A percentile compares a stretch with the other conserved stretches of the same genome.
phyloP scores from a whole-genome alignment of 495 filamentous ascomycete genomes.

The Penicillium mononematosum region DNA sequence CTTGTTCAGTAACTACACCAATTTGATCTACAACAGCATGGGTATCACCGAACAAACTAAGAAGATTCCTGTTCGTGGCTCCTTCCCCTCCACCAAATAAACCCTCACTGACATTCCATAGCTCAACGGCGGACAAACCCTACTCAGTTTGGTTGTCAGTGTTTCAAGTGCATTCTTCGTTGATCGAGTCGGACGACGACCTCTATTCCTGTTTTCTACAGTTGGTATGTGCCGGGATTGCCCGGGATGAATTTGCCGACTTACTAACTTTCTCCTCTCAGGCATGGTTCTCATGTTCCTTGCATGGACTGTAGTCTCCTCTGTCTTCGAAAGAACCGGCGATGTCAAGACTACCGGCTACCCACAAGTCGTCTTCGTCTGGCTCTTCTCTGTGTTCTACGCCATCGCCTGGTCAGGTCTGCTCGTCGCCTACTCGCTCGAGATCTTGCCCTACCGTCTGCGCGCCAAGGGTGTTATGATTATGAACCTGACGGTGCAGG shows the following conservation, averaged over 20 bases:
- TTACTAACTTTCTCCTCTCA: neutral
- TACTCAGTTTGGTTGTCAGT: constrained; percentile 47
- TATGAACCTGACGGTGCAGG: constrained; percentile 60
- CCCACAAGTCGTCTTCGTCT: constrained; percentile 57
- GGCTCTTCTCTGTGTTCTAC: constrained; percentile 55
- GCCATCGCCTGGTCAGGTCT: constrained; percentile 60
- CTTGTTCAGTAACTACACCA: constrained; percentile 61
- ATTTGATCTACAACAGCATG: constrained; percentile 53
- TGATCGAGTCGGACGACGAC: constrained; percentile 56
- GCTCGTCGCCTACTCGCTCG: constrained; percentile 59
- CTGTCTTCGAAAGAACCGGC: constrained; percentile 48
- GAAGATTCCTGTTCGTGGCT: constrained; percentile 38
- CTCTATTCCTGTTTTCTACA: constrained; percentile 56
- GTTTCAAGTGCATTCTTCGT: constrained; percentile 54
- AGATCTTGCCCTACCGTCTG: constrained; percentile 63
- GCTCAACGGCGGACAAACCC: constrained; percentile 23
- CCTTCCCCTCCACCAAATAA: constrained; percentile 8
- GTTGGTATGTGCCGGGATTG: constrained; percentile 22
- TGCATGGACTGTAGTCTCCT: constrained; percentile 54
- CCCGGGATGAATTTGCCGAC: neutral
- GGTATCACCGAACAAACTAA: constrained; percentile 49
- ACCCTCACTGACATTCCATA: constrained; percentile 2
- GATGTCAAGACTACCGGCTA: constrained; percentile 47
- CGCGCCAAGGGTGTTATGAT: constrained; percentile 68
- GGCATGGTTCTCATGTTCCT: constrained; percentile 55